phyloP scores from a whole-genome alignment of 495 filamentous ascomycete genomes.

The Penicillium ucsense region DNA sequence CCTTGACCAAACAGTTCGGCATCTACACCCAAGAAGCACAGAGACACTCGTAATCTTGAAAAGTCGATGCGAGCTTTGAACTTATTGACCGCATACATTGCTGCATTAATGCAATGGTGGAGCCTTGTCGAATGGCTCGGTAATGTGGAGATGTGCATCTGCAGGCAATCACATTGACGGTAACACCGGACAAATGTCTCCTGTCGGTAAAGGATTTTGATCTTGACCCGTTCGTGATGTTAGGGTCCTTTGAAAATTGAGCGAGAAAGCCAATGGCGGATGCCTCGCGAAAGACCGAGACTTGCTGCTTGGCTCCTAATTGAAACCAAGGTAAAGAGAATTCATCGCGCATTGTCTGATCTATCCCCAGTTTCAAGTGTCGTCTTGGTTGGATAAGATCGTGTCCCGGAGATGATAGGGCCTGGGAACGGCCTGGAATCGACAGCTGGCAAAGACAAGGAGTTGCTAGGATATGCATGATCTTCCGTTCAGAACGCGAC shows the following conservation, averaged over 20 bases:
- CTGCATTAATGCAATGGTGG: slow-evolving; percentile 9
- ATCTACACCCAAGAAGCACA: background rate
- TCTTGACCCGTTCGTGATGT: slow-evolving; percentile 10
- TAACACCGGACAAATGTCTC: slow-evolving; percentile 8
- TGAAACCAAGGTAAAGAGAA: background rate
- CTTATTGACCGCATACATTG: slow-evolving; percentile 9
- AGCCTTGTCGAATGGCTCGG: slow-evolving; percentile 7
- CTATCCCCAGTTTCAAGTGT: slow-evolving; percentile 8
- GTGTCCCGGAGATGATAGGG: slow-evolving; percentile 18
- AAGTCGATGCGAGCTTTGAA: too few species aligned
- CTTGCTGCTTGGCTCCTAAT: too few species aligned
- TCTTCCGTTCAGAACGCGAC: slow-evolving; percentile 25
- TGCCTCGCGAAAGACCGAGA: background rate
- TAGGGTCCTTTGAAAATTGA: slow-evolving; percentile 11
- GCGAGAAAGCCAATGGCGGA: slow-evolving; percentile 14
- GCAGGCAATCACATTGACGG: slow-evolving; percentile 19
- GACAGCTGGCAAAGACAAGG: slow-evolving; percentile 32
- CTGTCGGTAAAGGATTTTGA: slow-evolving; percentile 4
- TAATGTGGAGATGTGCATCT: slow-evolving; percentile 9
- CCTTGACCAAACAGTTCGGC: slow-evolving; percentile 13
- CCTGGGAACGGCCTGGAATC: slow-evolving; percentile 27
- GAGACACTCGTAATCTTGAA: background rate
- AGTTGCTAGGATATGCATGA: slow-evolving; percentile 32
- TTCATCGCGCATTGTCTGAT: slow-evolving; percentile 11
- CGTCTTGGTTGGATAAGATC: slow-evolving; percentile 11